A percentile compares a stretch with the other conserved stretches of the same genome.
Evolutionary conservation across 2,329 filamentous ascomycete genomes (phyloP).

Genomic region (Pseudocercospora musae): DNA sequence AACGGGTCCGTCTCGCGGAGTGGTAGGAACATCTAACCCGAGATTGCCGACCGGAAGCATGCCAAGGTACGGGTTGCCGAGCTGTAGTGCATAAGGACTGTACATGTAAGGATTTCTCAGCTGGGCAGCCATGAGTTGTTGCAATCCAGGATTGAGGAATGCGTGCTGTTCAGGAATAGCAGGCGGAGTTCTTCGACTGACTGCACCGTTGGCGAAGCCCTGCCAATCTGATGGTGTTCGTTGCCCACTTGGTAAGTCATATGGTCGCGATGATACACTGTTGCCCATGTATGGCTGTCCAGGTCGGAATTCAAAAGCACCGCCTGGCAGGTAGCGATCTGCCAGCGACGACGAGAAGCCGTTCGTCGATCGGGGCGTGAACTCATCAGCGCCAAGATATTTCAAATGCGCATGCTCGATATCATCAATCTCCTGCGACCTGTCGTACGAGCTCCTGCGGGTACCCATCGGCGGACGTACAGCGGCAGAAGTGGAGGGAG

Average conservation of each 20-base stretch:
- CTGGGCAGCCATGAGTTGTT: conserved; percentile 38
- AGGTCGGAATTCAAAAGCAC: conserved; percentile 20
- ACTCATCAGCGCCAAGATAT: conserved; percentile 36
- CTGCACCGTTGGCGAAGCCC: conserved; percentile 10
- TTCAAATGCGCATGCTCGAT: conserved; percentile 25
- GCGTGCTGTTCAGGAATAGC: conserved; percentile 38
- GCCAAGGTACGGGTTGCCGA: conserved; percentile 35
- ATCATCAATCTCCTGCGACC: conserved; percentile 22
- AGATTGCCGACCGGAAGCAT: conserved; percentile 38
- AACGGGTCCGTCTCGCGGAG: conserved; percentile 55
- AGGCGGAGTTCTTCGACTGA: conserved; percentile 15
- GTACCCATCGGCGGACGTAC: neutral
- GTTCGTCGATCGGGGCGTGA: conserved; percentile 29
- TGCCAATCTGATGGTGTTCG: conserved; percentile 50
- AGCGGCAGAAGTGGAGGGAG: neutral
- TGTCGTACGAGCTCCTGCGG: neutral
- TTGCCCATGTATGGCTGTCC: conserved; percentile 38
- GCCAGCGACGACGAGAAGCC: conserved; percentile 14
- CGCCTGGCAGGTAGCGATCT: conserved; percentile 20
- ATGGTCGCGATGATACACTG: conserved; percentile 37
- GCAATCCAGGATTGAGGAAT: conserved; percentile 37
- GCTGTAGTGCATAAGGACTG: conserved; percentile 37
- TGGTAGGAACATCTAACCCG: conserved; percentile 38
- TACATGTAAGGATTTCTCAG: conserved; percentile 37
- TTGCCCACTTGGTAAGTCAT: conserved; percentile 43